These are phyloP conservation scores for Schizophyllum commune DNA, from an alignment of 1,284 basidiomycete genomes.

Conservation along the genomic window DNA sequence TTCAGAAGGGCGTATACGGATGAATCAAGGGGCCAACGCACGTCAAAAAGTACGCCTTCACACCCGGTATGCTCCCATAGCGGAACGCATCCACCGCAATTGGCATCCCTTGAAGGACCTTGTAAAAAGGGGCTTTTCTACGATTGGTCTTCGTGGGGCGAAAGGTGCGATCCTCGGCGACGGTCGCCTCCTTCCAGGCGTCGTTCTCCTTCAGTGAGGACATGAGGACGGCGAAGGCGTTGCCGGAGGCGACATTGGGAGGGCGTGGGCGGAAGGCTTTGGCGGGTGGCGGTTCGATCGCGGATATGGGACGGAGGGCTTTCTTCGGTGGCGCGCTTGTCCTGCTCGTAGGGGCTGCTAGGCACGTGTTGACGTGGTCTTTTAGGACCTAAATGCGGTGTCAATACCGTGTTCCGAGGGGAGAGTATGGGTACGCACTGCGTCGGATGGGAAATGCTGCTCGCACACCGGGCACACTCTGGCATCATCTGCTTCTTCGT, in stretches of 20 bases:
- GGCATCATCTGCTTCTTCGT: not conserved
- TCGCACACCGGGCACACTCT: not conserved
- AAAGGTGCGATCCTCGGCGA: slow-evolving; percentile 40
- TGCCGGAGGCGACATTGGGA: slow-evolving; percentile 6
- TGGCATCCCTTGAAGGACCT: slow-evolving; percentile 95
- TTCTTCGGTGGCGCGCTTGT: slow-evolving; percentile 7
- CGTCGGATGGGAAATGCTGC: not conserved
- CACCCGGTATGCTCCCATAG: slow-evolving; percentile 84
- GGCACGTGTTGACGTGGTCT: slow-evolving; percentile 43
- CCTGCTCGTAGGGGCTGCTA: slow-evolving; percentile 24
- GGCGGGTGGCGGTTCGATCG: slow-evolving; percentile 15
- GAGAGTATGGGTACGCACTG: not conserved
- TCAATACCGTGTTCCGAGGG: not conserved
- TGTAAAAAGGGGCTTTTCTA: slow-evolving; percentile 87
- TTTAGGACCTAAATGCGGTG: slow-evolving; percentile 30
- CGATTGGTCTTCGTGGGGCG: slow-evolving; percentile 42
- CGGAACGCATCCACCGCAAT: slow-evolving; percentile 94
- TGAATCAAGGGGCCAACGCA: slow-evolving; percentile 25
- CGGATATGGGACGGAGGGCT: slow-evolving; percentile 13
- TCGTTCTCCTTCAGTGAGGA: slow-evolving; percentile 71
- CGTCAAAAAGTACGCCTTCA: slow-evolving; percentile 88
- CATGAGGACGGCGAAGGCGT: slow-evolving; percentile 80
- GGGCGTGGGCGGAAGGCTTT: slow-evolving; percentile 6
- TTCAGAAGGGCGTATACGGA: not conserved
- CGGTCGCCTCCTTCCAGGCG: slow-evolving; percentile 76